phyloP scores from a whole-genome alignment of 2,329 filamentous ascomycete species.

The Davidsoniella australis region DNA sequence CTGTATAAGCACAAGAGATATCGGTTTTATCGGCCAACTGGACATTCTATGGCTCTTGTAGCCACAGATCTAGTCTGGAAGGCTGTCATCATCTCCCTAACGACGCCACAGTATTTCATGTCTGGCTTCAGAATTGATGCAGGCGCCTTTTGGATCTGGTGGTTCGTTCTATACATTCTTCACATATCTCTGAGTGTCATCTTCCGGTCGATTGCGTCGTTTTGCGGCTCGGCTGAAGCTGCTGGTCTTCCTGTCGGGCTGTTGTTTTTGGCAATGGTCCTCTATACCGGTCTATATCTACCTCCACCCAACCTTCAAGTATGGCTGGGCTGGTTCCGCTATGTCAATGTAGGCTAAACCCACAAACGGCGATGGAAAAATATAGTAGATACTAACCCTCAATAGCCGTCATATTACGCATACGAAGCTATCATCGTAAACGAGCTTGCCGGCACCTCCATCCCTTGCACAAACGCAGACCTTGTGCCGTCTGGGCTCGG shows the following conservation, averaged over 20 bases:
- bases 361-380: no score
- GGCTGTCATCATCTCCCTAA: background rate
- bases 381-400: no score
- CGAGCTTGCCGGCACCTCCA: background rate
- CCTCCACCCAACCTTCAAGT: background rate
- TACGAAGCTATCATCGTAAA: constrained; percentile 1
- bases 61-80: constrained; percentile 1
- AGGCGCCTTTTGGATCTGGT: constrained; percentile 42
- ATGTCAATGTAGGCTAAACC: background rate
- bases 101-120: constrained; percentile 19
- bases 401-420: background rate
- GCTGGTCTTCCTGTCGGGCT: background rate
- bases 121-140: constrained; percentile 17
- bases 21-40: background rate
- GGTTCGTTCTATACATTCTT: constrained; percentile 36
- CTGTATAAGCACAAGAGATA: constrained; percentile 3
- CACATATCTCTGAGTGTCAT: background rate
- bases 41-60: background rate
- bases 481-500: background rate
- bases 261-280: background rate
- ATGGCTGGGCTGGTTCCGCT: constrained; percentile 1
- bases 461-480: background rate
- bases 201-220: background rate
- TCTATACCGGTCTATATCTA: background rate
- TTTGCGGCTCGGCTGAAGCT: background rate